A percentile compares a stretch with the other conserved stretches of the same genome.
Conservation (phyloP, 352 stramenopile species). For the Globisporangium apiculatum region DNA sequence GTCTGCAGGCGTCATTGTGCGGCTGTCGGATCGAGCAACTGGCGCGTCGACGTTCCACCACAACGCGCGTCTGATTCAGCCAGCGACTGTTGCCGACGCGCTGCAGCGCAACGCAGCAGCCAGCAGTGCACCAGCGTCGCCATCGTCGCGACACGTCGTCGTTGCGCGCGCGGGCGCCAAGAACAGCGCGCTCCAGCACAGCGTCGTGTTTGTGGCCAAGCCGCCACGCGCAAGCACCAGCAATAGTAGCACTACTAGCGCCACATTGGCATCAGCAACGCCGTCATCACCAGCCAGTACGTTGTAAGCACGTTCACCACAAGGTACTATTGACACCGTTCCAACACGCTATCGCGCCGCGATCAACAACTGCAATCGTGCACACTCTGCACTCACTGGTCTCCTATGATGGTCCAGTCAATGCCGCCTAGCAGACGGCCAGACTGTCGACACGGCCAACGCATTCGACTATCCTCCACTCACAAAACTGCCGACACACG, state of each 20-base stretch:
- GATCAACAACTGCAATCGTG: too few species aligned
- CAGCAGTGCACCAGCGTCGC: not conserved
- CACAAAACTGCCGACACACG: slow-evolving; percentile 51
- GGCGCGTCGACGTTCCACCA: slow-evolving; percentile 35
- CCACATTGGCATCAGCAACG: too few species aligned
- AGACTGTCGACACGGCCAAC: not conserved
- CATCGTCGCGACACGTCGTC: slow-evolving; percentile 7
- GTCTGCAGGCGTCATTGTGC: slow-evolving; percentile 42
- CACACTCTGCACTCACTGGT: too few species aligned
- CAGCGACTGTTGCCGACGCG: slow-evolving; percentile 5
- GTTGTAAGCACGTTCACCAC: too few species aligned
- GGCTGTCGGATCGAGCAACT: slow-evolving; percentile 17
- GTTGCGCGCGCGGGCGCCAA: slow-evolving; percentile 27
- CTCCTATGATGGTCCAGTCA: too few species aligned
- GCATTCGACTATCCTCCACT: not conserved
- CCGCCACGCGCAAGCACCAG: slow-evolving; percentile 3
- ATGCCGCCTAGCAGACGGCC: too few species aligned
- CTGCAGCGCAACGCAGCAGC: slow-evolving; percentile 1
- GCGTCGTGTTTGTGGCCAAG: slow-evolving; percentile 59
- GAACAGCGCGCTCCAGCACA: slow-evolving; percentile 44
- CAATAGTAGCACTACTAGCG: not conserved
- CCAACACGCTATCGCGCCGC: too few species aligned
- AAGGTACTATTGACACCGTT: too few species aligned
- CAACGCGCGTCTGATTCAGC: slow-evolving; percentile 25
- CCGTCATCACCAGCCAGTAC: too few species aligned